Percentiles rank a stretch among this genome's conserved stretches.
phyloP scores from a whole-genome alignment of 176 grass and related monocot species.

The Oryza meyeriana region DNA sequence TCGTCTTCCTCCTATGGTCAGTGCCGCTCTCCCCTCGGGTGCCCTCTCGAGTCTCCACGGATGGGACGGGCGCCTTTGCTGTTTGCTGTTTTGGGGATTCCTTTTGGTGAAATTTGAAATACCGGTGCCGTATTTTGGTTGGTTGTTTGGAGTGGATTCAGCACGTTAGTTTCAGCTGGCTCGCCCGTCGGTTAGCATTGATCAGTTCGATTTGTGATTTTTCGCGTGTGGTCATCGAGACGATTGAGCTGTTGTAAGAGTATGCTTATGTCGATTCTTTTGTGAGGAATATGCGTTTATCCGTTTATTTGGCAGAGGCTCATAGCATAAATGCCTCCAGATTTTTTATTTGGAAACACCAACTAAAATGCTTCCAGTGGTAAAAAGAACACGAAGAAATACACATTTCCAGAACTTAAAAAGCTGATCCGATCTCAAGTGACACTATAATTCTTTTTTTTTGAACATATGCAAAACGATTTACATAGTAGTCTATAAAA shows the following conservation, averaged over 20 bases:
- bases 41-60: not conserved
- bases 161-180: not conserved
- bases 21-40: not conserved
- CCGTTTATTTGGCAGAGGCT: not conserved
- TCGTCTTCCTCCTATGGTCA: slow-evolving; percentile 28
- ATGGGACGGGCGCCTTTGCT: not conserved
- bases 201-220: not conserved
- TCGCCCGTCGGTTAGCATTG: not conserved
- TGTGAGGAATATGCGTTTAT: not conserved
- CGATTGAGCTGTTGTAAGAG: not conserved
- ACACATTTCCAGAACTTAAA: not conserved
- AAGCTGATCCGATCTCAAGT: not conserved
- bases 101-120: not conserved
- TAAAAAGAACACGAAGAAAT: too few relatives aligned
- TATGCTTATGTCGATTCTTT: not conserved
- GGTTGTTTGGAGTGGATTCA: not conserved
- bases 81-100: not conserved
- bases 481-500: too few relatives aligned
- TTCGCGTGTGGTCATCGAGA: not conserved
- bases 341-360: not conserved
- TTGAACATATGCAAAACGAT: too few relatives aligned
- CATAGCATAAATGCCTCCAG: not conserved
- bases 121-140: not conserved
- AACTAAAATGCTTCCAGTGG: too few relatives aligned
- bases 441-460: not conserved